Conservation (phyloP, 2,329 filamentous ascomycete genomes). For the Aspergillus ruber region DNA sequence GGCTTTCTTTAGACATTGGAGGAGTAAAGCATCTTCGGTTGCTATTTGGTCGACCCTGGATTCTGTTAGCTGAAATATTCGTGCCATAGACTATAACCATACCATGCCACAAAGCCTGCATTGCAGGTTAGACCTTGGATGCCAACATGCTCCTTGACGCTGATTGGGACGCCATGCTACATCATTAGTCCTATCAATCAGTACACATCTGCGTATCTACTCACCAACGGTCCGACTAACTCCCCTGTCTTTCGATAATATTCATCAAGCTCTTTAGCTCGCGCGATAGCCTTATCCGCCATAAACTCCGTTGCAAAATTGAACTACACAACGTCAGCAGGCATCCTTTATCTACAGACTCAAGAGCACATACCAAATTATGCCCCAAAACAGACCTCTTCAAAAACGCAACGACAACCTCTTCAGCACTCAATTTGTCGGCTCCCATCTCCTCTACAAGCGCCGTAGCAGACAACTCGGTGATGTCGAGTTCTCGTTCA, state of each 20-base stretch:
- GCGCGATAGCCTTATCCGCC: constrained; percentile 27
- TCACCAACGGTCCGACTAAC: constrained; percentile 42
- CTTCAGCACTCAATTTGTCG: constrained; percentile 23
- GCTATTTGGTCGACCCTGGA: constrained; percentile 30
- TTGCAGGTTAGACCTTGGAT: constrained; percentile 43
- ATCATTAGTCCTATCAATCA: constrained; percentile 1
- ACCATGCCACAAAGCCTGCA: constrained; percentile 32
- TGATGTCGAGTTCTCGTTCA: constrained; percentile 46
- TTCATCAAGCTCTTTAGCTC: constrained; percentile 27
- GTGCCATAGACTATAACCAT: neutral
- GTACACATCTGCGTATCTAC: neutral
- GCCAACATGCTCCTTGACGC: constrained; percentile 57
- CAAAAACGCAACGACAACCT: constrained; percentile 27
- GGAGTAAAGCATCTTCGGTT: constrained; percentile 28
- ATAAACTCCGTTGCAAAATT: constrained; percentile 35
- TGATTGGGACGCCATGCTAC: constrained; percentile 50
- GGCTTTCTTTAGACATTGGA: constrained; percentile 27
- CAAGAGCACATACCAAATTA: constrained; percentile 19
- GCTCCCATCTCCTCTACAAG: constrained; percentile 22
- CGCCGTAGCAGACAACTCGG: constrained; percentile 35
- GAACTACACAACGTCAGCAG: constrained; percentile 11
- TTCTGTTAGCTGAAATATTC: neutral
- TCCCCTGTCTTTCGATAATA: constrained; percentile 32
- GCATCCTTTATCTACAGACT: neutral
- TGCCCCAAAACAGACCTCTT: constrained; percentile 29